Evolutionary conservation across 176 grass and related monocot genomes (phyloP).

Genomic region (Cenchrus purpureus): DNA sequence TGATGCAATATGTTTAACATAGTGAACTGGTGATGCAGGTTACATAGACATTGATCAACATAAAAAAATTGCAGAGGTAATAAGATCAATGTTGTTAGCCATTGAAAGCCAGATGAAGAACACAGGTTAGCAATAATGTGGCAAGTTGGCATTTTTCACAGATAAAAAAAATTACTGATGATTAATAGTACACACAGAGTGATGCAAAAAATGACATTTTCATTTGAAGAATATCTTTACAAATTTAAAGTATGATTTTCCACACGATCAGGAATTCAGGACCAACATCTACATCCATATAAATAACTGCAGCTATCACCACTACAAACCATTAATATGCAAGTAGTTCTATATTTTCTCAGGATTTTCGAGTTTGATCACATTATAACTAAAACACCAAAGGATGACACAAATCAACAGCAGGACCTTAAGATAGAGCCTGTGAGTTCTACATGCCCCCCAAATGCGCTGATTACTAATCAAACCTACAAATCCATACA

Average conservation of each 20-base stretch:
- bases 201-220: neutral
- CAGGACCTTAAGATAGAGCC: neutral
- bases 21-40: neutral
- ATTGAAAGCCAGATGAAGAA: neutral
- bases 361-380: neutral
- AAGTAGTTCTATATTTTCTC: neutral
- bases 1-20: neutral
- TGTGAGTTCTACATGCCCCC: neutral
- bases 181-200: neutral
- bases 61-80: neutral
- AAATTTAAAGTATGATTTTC: neutral
- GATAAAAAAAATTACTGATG: neutral
- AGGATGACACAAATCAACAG: neutral
- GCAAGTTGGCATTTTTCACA: neutral
- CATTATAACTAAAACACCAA: neutral
- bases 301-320: neutral
- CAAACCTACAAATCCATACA: neutral
- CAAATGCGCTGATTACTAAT: neutral
- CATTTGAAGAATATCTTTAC: neutral
- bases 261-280: neutral
- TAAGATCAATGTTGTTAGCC: neutral
- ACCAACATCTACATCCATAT: neutral
- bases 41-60: neutral
- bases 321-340: neutral
- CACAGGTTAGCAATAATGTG: neutral